Evolutionary conservation across 208 protist species (phyloP).

Genomic region (Naegleria gruberi): DNA sequence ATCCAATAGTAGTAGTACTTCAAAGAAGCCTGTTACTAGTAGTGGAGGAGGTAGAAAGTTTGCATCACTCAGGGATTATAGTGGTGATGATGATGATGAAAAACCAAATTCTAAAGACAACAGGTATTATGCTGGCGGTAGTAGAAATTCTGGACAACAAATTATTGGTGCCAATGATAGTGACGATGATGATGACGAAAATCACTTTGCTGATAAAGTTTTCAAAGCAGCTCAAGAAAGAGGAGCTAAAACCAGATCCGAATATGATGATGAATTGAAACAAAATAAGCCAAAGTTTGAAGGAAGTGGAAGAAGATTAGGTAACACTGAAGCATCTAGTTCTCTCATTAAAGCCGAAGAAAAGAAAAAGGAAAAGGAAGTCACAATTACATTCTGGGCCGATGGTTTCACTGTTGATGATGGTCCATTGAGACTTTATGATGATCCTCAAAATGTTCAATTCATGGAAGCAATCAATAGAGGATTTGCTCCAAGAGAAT

Average conservation of each 20-base stretch:
- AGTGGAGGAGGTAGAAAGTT: neutral
- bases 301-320: neutral
- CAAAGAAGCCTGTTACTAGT: neutral
- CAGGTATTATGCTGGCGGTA: neutral
- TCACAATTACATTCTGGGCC: conserved; percentile 13
- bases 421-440: conserved; percentile 8
- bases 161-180: neutral
- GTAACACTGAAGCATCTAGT: neutral
- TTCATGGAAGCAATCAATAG: conserved; percentile 15
- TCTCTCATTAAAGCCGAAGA: neutral
- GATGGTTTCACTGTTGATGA: conserved; percentile 30
- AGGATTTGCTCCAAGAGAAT: conserved; percentile 21
- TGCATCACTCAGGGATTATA: neutral
- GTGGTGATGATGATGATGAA: neutral
- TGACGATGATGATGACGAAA: neutral
- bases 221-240: conserved; percentile 12
- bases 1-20: no score
- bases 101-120: neutral
- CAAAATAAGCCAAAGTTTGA: neutral
- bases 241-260: neutral
- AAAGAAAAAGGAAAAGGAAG: neutral
- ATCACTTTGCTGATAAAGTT: neutral
- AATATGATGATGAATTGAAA: neutral
- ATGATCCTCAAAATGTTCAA: conserved; percentile 17
- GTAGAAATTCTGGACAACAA: neutral